Conservation (phyloP, 176 grass and related monocot species). For the Rhynchospora breviuscula region DNA sequence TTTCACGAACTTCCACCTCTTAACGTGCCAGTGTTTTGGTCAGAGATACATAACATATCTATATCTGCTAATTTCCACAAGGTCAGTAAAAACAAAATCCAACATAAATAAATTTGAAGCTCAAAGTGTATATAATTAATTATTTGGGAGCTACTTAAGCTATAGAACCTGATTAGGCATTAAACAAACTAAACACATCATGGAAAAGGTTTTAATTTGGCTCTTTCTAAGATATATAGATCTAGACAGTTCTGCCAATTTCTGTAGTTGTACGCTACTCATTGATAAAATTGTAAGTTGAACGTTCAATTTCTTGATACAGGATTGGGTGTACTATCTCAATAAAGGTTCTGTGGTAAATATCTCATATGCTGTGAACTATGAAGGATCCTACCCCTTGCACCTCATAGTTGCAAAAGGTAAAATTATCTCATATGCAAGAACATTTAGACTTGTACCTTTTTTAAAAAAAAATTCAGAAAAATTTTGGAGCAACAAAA, state of each 20-base stretch:
- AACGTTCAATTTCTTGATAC: slow-evolving; percentile 5
- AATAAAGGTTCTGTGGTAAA: slow-evolving; percentile 44
- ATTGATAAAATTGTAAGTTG: neutral
- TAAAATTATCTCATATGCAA: neutral
- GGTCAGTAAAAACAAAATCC: slow-evolving; percentile 17
- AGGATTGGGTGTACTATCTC: slow-evolving; percentile 65
- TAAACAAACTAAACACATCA: neutral
- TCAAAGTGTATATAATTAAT: neutral
- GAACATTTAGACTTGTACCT: neutral
- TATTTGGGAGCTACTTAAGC: neutral
- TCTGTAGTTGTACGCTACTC: neutral
- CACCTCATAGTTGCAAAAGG: slow-evolving; percentile 50
- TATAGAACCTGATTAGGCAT: neutral
- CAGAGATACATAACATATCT: slow-evolving; percentile 36
- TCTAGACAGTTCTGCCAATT: neutral
- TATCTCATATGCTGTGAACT: slow-evolving; percentile 38
- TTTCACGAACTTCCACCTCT: slow-evolving; percentile 34
- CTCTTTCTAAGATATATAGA: neutral
- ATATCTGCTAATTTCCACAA: slow-evolving; percentile 41
- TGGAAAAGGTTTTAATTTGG: neutral
- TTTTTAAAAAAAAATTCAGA: neutral
- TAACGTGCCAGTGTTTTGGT: slow-evolving; percentile 40
- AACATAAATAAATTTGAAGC: too few species aligned
- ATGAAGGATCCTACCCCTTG: slow-evolving; percentile 28
- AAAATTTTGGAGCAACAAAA: neutral